Conservation (phyloP, 352 stramenopile species). For the Globisporangium uncinulatum region DNA sequence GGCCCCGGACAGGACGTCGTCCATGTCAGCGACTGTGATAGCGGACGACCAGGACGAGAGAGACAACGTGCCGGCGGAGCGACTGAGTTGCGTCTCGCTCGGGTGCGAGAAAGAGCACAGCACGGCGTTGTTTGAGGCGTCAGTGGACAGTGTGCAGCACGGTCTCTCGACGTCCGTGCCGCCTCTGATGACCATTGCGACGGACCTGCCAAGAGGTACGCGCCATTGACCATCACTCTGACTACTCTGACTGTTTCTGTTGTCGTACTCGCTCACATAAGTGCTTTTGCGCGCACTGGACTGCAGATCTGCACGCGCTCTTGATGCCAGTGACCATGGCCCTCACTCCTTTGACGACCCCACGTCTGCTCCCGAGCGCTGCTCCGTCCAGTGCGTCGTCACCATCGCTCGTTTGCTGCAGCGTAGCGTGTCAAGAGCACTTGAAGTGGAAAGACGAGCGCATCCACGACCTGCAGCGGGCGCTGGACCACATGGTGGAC, state of each 20-base stretch:
- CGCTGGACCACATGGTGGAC: conserved; percentile 33
- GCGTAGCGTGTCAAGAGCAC: conserved; percentile 17
- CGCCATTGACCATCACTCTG: no score
- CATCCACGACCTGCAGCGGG: conserved; percentile 26
- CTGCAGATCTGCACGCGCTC: background rate
- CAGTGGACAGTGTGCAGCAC: background rate
- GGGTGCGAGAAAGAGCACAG: background rate
- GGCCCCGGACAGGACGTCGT: no score
- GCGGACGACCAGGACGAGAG: background rate
- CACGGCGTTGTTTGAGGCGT: background rate
- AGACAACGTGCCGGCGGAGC: background rate
- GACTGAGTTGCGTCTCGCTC: conserved; percentile 4
- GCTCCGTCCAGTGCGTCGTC: background rate
- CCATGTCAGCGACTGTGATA: background rate
- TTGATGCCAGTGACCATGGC: no score
- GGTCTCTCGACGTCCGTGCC: background rate
- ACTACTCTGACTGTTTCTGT: no score
- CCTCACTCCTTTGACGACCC: background rate
- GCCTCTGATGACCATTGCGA: background rate
- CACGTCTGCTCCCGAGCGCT: background rate
- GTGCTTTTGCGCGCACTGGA: no score
- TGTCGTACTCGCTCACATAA: no score
- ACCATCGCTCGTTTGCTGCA: conserved; percentile 11
- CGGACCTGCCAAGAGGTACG: background rate
- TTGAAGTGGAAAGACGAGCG: conserved; percentile 27